Base-by-base conservation (phyloP, 176 grass and related monocot genomes). In the Otatea glauca region DNA sequence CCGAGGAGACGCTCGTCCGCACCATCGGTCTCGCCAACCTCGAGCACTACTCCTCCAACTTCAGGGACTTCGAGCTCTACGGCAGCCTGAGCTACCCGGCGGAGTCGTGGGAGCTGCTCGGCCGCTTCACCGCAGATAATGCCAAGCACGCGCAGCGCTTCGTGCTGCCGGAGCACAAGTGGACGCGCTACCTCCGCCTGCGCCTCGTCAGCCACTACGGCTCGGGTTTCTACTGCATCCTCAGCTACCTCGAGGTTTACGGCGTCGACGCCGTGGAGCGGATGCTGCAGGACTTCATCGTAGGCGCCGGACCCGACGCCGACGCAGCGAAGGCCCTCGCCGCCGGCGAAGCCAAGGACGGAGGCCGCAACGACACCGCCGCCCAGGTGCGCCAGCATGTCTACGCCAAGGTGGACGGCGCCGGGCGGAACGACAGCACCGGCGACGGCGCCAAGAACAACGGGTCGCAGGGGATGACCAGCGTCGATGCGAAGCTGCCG, bases 21-120 rank as follows among this genome's bases (percentile, higher is more conserved):
- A 87, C 89, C 61, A 71, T 95, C 4, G 95, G 74, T 82, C 88
- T 98, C 44, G 92, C 92, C 9, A 98, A 98, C 86, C 85, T 93
- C 65, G 95, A 98, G 91, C 92, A 98, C 84, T 93, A 98, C 77
- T 95, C 95, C 21, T 98, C 95, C 14, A 98, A 94, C 63, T 93
- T 98, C 66, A 85, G 32, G 56, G 87, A 93, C 48, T 80, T 92
- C 41, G 86, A 92, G 65, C 74, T 98, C 66, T 62, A 81, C 66
- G 95, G 95, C 65, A 93, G 92, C 77, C 83, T 80, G 75, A 94
- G 24, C 83, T 98, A 94, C 79, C 95, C 94, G 2, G 65, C 84
- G 42, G 92, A 88, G 76, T 84, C 68, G 70, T 93, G 92, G 95
- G 87, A 89, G 76, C 70, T 85, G 61, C 83, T 98, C 3, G 95